phyloP scores from a whole-genome alignment of 1,284 basidiomycete species.

The Takashimella koratensis region DNA sequence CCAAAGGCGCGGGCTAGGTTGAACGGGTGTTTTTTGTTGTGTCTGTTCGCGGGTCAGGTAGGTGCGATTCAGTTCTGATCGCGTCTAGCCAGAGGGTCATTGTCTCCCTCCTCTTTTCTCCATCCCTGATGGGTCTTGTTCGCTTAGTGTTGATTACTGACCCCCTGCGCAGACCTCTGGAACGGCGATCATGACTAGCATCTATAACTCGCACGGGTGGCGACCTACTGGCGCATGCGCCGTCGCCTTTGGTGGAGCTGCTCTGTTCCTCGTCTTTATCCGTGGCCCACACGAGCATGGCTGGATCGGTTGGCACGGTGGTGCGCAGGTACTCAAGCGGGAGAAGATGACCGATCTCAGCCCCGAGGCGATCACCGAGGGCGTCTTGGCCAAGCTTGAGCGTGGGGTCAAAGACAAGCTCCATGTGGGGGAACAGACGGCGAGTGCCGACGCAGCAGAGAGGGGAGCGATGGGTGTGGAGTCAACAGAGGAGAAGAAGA shows the following conservation, averaged over 20 bases:
- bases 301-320: conserved; percentile 43
- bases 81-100: conserved; percentile 47
- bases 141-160: no score
- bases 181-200: conserved; percentile 59
- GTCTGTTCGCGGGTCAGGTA: conserved; percentile 37
- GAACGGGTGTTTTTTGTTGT: conserved; percentile 62
- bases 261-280: conserved; percentile 19
- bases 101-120: no score
- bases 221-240: conserved; percentile 56
- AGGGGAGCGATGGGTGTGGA: background rate
- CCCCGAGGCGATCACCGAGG: conserved; percentile 33
- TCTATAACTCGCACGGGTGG: conserved; percentile 63
- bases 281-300: conserved; percentile 39
- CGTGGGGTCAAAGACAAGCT: background rate
- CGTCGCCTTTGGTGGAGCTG: conserved; percentile 54
- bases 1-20: conserved; percentile 58
- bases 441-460: background rate
- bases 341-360: conserved; percentile 28
- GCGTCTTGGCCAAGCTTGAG: background rate
- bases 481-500: no score
- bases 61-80: conserved; percentile 4
- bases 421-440: background rate
- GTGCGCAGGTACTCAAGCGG: conserved; percentile 25
- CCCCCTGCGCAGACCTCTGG: conserved; percentile 52
- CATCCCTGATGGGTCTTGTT: no score